Evolutionary conservation across 2,329 filamentous ascomycete species (phyloP), one percentile per base, ranked within the genome.

Genomic region (Aspergillus japonicus): DNA sequence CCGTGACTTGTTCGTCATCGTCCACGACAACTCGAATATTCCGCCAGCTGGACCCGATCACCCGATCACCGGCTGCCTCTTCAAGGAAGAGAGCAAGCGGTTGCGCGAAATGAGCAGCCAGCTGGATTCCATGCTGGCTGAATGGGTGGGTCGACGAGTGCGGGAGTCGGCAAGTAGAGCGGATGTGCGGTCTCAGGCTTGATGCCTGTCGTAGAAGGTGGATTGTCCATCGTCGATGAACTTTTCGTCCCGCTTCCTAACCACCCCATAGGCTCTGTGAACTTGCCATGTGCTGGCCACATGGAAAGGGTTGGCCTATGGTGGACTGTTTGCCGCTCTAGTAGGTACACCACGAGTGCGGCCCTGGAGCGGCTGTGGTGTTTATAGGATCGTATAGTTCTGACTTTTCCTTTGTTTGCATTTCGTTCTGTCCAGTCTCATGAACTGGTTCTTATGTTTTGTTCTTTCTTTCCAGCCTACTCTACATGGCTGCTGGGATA

Each of bases 11-110:
- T 83, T 98, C 54, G 85, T 93, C 42, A 90, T 99, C 62, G 92
- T 99, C 29, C 93, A 96, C 72, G 93, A 98, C 77, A 96, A 93
- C 74, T 90, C 87, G 14, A 90, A 93, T 60, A 87, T 96, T 16
- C 84, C 87, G 47, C 90, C 92, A 19, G 90, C 89, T 7, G 86
- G 89, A 1, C 84, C 85, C n/a, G 91, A 96, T 59, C 93, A 98
- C 74, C 94, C 94, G 0, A 83, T 96, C 49, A 91, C 90, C 54
- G 86, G 87, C 14, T 85, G 87, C 23, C 79, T 98, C 57, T 98
- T 96, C 79, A 87, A 87, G 53, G 91, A 96, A 71, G 91, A 96
- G 76, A 93, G 92, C 71, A 90, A 89, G 66, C 89, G 89, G 71
- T 78, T 98, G 71, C 89, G 89, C 55, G 91, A 95, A 72, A 93